Evolutionary conservation across 306 rosid genomes (phyloP).

Genomic region (Corylus heterophylla): DNA sequence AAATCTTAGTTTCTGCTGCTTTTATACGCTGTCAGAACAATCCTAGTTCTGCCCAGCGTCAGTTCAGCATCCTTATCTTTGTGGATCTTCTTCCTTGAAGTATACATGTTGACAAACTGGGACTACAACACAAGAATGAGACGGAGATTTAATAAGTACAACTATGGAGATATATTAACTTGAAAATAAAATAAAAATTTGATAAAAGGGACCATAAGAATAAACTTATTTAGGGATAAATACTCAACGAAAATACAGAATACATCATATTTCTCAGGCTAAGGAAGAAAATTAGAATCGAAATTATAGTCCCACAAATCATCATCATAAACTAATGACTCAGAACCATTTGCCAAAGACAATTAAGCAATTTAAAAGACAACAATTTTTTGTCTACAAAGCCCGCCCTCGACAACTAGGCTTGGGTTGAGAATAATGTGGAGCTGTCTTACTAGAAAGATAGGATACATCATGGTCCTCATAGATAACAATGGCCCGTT

Average conservation of each 20-base stretch:
- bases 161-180: not conserved
- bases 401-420: not conserved
- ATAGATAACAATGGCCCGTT: too few relatives aligned
- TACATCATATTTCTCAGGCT: not conserved
- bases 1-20: too few relatives aligned
- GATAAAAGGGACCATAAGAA: not conserved
- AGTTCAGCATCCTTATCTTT: conserved; percentile 69
- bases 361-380: not conserved
- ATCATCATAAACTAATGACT: not conserved
- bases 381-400: not conserved
- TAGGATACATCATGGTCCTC: too few relatives aligned
- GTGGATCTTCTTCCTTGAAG: conserved; percentile 68
- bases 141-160: not conserved
- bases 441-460: not conserved
- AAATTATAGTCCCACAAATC: not conserved
- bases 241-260: not conserved
- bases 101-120: conserved; percentile 42
- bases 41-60: too few relatives aligned
- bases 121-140: not conserved
- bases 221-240: not conserved
- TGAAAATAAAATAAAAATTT: not conserved
- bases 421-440: not conserved
- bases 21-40: too few relatives aligned
- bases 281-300: not conserved
- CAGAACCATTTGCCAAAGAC: not conserved